Percentiles rank a stretch among this genome's conserved stretches.
These are phyloP conservation scores for Fusarium agapanthi DNA, from an alignment of 2,329 filamentous ascomycete species.

Conservation along the genomic window DNA sequence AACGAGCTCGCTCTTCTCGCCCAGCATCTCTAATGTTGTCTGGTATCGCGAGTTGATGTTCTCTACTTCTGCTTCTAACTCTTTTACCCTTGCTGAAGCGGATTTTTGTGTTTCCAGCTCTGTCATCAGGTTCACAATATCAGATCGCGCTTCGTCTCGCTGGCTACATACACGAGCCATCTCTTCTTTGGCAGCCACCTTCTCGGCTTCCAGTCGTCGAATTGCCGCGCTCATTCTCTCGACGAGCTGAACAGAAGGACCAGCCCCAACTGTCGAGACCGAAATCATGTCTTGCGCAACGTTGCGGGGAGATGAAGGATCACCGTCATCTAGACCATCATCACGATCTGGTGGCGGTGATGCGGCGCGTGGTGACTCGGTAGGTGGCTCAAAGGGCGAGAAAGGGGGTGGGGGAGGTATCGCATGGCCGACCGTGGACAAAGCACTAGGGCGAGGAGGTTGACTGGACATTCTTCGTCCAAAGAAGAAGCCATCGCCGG, in stretches of 20 bases:
- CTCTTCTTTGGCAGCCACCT: constrained; percentile 88
- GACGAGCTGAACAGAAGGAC: constrained; percentile 92
- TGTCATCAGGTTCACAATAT: constrained; percentile 90
- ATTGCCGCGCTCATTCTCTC: constrained; percentile 96
- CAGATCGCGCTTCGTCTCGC: constrained; percentile 87
- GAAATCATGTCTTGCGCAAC: constrained; percentile 86
- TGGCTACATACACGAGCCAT: constrained; percentile 81
- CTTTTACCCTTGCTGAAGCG: constrained; percentile 66
- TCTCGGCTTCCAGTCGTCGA: constrained; percentile 88
- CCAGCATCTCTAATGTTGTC: constrained; percentile 91
- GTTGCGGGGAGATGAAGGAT: constrained; percentile 69
- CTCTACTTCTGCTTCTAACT: constrained; percentile 73
- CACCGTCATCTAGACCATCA: constrained; percentile 59
- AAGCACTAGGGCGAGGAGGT: constrained; percentile 54
- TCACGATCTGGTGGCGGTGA: constrained; percentile 57
- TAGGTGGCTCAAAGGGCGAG: constrained; percentile 55
- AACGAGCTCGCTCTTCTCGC: constrained; percentile 95
- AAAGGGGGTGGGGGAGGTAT: constrained; percentile 52
- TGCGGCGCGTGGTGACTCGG: constrained; percentile 48
- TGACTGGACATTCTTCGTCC: constrained; percentile 62
- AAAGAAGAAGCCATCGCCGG: constrained; percentile 51
- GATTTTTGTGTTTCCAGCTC: constrained; percentile 78
- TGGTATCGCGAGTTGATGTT: constrained; percentile 82
- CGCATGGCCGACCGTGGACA: constrained; percentile 50
- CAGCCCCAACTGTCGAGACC: constrained; percentile 87